Evolutionary conservation across 106 monocot genomes (phyloP), one percentile per base, ranked within the genome.

Genomic region (Dendrobium officinale): DNA sequence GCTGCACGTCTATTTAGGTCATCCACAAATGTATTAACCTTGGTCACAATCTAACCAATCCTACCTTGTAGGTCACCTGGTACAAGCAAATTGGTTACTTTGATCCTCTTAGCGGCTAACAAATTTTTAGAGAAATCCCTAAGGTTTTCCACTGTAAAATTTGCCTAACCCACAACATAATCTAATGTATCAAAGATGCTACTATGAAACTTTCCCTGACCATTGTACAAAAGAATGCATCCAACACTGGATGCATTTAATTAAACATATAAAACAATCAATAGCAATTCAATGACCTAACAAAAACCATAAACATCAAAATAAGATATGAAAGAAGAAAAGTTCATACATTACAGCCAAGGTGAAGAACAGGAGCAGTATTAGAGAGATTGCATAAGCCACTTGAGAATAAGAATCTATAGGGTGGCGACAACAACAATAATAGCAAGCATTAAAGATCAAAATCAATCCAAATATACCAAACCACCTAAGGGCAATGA

Each of bases 381-480:
- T 77, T 9, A 90, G 87, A 68, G 90, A 87, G 4, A 79, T 26
- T 1, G 81, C 87, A 80, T 90, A 90, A 33, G 87, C 83, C 37
- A 26, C 48, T 17, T 84, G 79, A 11, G 90, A 90, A 78, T 87
- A 87, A 18, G 87, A 85, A 70, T 90, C 79, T 33, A 18, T 86
- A 59, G 85, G 79, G 13, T 82, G 37, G 5, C 80, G 81, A 49
- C 79, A 88, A 72, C 85, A 90, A 44, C 83, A 96, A 67, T 83
- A 91, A 54, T 83, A 88, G 80, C 89, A 93, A 44, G 85, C 84
- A 33, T 84, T 86, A 42, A 82, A 41, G 18, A 89, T 15, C 33
- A 96, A 42, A 4, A 78, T 78, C 79, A 93, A 19, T 2, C 93
- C 96, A 75, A 93, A 96, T 15, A 54, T 84, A 45, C 93, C 4